A percentile compares a stretch with the other conserved stretches of the same genome.
These are phyloP conservation scores for Boletales sp. DNA, from an alignment of 768 basidiomycete species.

Conservation along the genomic window DNA sequence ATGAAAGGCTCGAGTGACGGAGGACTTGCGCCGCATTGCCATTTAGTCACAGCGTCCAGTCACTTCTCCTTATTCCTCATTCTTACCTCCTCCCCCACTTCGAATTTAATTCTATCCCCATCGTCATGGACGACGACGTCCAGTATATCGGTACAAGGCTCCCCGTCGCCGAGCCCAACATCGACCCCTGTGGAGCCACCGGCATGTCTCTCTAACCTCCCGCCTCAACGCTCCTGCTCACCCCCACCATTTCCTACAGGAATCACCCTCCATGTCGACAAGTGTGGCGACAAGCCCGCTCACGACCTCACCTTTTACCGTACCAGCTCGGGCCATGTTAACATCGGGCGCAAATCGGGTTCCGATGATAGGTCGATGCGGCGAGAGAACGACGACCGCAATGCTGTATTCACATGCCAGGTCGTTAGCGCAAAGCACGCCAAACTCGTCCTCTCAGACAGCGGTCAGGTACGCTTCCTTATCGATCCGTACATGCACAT, in stretches of 20 bases:
- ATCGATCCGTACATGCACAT: constrained; percentile 13
- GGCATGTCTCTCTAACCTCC: constrained; percentile 35
- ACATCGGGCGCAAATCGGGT: constrained; percentile 66
- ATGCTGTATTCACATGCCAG: constrained; percentile 68
- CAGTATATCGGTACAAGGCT: constrained; percentile 51
- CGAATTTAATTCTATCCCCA: neutral
- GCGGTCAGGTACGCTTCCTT: constrained; percentile 52
- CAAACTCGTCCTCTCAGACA: constrained; percentile 69
- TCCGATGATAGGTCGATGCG: constrained; percentile 40
- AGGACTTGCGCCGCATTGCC: constrained; percentile 27
- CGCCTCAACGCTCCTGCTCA: constrained; percentile 12
- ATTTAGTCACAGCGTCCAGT: constrained; percentile 29
- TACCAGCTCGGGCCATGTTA: constrained; percentile 45
- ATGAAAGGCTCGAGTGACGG: constrained; percentile 21
- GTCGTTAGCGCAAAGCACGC: constrained; percentile 80
- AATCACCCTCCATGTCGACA: constrained; percentile 56
- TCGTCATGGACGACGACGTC: constrained; percentile 56
- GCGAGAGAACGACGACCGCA: constrained; percentile 39
- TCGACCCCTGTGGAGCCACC: constrained; percentile 27
- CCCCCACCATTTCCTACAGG: constrained; percentile 37
- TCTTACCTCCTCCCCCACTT: constrained; percentile 2
- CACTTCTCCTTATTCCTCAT: constrained; percentile 15
- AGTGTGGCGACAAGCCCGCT: constrained; percentile 41
- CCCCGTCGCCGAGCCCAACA: constrained; percentile 27
- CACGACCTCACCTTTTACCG: constrained; percentile 53